Evolutionary conservation across 768 basidiomycete genomes (phyloP), one percentile per base, ranked within the genome.

Genomic region (Kondoa subrosea): DNA sequence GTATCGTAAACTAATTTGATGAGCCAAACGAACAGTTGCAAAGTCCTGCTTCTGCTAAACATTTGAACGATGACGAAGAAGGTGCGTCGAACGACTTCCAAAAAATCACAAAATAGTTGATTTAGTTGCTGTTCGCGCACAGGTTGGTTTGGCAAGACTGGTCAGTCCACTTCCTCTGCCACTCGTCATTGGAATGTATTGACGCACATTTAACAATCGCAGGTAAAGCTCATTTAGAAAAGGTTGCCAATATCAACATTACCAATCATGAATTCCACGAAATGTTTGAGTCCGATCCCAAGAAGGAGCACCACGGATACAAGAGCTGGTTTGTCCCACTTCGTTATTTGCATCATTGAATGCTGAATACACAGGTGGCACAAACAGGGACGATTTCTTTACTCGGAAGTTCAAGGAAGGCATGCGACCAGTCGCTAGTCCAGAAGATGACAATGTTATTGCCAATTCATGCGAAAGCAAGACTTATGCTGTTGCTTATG

Each of bases 391-490:
- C 66, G 78, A 81, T 70, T 84, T 83, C 78, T 86, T 86, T 74
- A 80, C 76, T 26, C 74, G 83, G 0, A 67, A 70, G 2, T 79
- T 83, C 73, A 75, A 50, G 12, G 73, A 74, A 0, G 76, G 73
- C 1, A 73, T 78, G 14, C 82, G 84, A 34, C 80, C 81, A 3
- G 72, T 82, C 33, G 76, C 76, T 21, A 58, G 57, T 1, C 75
- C 76, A 3, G 73, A 76, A 2, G 71, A 79, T 71, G 75, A 76
- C 68, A 67, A 73, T 56, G 72, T 83, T 69, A 77, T 85, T 72
- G 79, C 76, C 67, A 80, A 77, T 68, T 76, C 81, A 14, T 85
- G 84, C 77, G 84, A 86, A 73, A 82, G 82, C 21, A 78, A 75
- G 25, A 74, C 82, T 2, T 80, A 82, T 73, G 76, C 78, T 50